phyloP scores from a whole-genome alignment of 2,329 filamentous ascomycete species.

The Colletotrichum echinochloae region DNA sequence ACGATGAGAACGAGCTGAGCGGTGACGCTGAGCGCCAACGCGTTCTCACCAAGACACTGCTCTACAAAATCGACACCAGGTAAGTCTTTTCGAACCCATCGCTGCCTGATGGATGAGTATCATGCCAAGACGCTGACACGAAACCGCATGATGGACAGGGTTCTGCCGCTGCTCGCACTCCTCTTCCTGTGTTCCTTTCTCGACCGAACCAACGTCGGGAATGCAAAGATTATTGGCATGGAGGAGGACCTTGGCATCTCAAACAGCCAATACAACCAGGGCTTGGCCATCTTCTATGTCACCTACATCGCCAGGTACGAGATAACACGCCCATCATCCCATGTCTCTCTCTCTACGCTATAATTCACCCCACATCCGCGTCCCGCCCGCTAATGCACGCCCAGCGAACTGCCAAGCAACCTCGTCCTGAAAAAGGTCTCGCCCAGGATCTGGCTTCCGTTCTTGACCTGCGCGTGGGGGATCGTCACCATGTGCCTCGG shows the following conservation, averaged over 20 bases:
- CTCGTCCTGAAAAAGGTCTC: slow-evolving; percentile 71
- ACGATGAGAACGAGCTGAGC: slow-evolving; percentile 42
- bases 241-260: slow-evolving; percentile 68
- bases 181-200: slow-evolving; percentile 74
- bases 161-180: slow-evolving; percentile 72
- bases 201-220: slow-evolving; percentile 80
- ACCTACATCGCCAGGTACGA: slow-evolving; percentile 69
- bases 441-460: slow-evolving; percentile 70
- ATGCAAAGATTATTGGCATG: slow-evolving; percentile 74
- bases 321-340: background rate
- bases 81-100: background rate
- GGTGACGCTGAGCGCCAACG: slow-evolving; percentile 33
- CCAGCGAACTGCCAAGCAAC: slow-evolving; percentile 73
- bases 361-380: background rate
- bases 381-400: slow-evolving; percentile 20
- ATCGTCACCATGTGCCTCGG: slow-evolving; percentile 68
- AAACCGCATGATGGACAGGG: slow-evolving; percentile 51
- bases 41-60: slow-evolving; percentile 43
- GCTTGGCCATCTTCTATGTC: slow-evolving; percentile 73
- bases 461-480: slow-evolving; percentile 69
- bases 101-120: too few relatives aligned
- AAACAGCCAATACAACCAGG: slow-evolving; percentile 72
- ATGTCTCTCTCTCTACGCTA: too few relatives aligned
- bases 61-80: slow-evolving; percentile 48
- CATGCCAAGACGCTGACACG: slow-evolving; percentile 4